Percentiles rank a stretch among this genome's conserved stretches.
Conservation (phyloP, 192 early-diverging fungal species). For the Gonapodya sp. region DNA sequence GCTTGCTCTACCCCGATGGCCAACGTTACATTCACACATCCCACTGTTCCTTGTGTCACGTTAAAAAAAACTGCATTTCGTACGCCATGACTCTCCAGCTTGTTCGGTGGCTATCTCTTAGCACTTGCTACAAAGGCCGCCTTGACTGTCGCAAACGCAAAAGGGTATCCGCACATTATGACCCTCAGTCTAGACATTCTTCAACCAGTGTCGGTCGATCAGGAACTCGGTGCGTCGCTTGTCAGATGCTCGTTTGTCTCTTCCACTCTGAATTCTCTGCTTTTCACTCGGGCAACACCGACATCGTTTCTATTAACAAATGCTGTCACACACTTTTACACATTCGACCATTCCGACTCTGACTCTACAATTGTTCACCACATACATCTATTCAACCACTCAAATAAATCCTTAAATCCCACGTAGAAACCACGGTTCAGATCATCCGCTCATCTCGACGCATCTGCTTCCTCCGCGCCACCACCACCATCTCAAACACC, state of each 20-base stretch:
- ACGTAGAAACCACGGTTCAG: background rate
- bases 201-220: background rate
- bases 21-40: background rate
- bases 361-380: no score
- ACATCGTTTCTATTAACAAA: no score
- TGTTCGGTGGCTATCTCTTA: conserved; percentile 3
- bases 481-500: background rate
- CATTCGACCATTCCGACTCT: no score
- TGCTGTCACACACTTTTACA: no score
- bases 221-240: background rate
- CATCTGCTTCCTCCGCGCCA: background rate
- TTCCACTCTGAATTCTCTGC: no score
- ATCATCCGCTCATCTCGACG: background rate
- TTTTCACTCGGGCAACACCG: no score
- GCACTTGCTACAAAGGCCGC: conserved; percentile 2
- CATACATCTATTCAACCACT: background rate
- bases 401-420: background rate
- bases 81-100: background rate
- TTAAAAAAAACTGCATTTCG: no score
- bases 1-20: no score
- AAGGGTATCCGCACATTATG: conserved; percentile 3
- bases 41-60: background rate
- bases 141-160: background rate
- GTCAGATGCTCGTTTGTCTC: no score
- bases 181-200: background rate